Percentiles rank a stretch among this genome's conserved stretches.
Evolutionary conservation across 768 basidiomycete genomes (phyloP).

Genomic region (Agaricus subrufescens): DNA sequence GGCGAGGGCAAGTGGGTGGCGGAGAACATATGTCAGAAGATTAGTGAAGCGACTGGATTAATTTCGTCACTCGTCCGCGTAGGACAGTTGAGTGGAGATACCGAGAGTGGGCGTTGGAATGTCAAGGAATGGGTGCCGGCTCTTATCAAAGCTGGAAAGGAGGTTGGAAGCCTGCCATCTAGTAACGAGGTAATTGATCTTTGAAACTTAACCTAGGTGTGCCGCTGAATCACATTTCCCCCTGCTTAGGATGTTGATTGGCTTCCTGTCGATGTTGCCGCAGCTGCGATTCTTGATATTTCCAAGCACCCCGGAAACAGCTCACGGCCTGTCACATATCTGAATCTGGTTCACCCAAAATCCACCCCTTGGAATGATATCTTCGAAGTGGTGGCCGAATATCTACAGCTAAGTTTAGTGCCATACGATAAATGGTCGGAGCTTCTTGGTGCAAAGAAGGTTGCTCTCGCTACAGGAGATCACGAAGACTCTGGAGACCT

Average conservation of each 20-base stretch:
- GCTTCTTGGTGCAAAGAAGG: neutral
- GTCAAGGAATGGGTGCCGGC: conserved; percentile 38
- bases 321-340: neutral
- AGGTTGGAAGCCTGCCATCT: neutral
- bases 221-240: no score
- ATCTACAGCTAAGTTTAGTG: neutral
- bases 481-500: neutral
- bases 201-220: no score
- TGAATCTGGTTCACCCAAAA: neutral
- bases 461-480: neutral
- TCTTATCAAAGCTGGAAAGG: neutral
- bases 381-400: neutral
- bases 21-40: neutral
- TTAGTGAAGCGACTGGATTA: neutral
- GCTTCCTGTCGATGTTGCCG: neutral
- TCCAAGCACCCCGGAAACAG: neutral
- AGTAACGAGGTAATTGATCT: neutral
- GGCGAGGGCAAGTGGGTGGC: conserved; percentile 8
- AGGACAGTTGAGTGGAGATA: conserved; percentile 39
- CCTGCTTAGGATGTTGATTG: neutral
- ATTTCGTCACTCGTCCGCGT: conserved; percentile 27
- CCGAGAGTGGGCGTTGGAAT: conserved; percentile 36
- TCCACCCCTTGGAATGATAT: neutral
- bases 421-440: neutral
- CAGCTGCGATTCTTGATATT: neutral